Evolutionary conservation across 1,139 yeast species (phyloP), one percentile per base, ranked within the genome.

Genomic region (Kodamaea suecica): DNA sequence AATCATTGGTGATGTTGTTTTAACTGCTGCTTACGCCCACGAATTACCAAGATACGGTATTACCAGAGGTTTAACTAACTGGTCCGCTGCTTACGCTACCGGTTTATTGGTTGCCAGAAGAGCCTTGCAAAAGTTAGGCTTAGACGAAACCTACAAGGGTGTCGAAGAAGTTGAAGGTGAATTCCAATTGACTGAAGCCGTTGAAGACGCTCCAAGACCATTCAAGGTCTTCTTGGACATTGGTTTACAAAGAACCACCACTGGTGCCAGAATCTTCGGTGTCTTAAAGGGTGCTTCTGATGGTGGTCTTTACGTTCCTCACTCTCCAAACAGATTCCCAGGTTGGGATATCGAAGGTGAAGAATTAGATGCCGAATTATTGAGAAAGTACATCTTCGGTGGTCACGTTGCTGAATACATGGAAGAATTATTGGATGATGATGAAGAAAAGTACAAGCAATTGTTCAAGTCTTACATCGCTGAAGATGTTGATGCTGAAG

Each of bases 401-500:
- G 97, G 97, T 70, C 98, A 92, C 84, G 90, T 92, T 66, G 84
- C 98, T 66, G 98, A 94, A 80, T 94, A 92, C 94, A 94, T 94
- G 96, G 98, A 92, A 80, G 97, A 92, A 80, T 86, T 92, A 70
- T 92, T 92, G 74, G 99, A 92, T 65, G 99, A 92, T 71, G 99
- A 92, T 82, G 99, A 92, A 80, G 99, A 92, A 80, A 92, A 95
- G 78, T 92, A 80, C 95, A 81, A 82, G 72, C 79, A 86, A 64
- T 80, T 92, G 70, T 92, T 92, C 95, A 84, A 86, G 79, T 80
- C 88, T 62, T 92, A 94, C 92, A 73, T 94, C 57, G 96, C 81
- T 57, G 97, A 90, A 64, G 97, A 88, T 70, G 78, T 92, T 60
- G 98, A 92, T 71, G 94, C 97, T 58, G 98, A 92, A 63, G 88